Conservation (phyloP, 345 rosid genomes). For the Arabidopsis suecica region DNA sequence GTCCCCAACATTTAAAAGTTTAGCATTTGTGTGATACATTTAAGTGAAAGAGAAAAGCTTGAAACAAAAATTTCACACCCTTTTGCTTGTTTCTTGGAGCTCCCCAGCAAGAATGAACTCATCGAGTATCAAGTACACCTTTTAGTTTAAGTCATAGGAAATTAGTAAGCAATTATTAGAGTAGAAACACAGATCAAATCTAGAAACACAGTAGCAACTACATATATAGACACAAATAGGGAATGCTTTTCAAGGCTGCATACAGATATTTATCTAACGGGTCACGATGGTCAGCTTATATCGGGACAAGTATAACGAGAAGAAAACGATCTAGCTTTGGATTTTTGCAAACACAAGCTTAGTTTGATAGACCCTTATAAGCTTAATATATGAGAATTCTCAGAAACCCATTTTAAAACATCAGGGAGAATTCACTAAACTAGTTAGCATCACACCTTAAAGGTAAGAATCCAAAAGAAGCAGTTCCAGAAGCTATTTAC, state of each 20-base stretch:
- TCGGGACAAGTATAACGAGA: background rate
- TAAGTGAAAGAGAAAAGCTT: background rate
- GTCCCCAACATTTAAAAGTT: background rate
- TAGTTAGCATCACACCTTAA: background rate
- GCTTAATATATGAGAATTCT: background rate
- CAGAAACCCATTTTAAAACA: background rate
- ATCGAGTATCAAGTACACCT: constrained; percentile 90
- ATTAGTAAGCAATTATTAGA: background rate
- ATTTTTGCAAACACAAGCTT: background rate
- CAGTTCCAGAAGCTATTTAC: background rate
- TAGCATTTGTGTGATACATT: background rate
- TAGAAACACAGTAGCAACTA: background rate
- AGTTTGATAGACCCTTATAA: background rate
- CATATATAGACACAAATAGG: background rate
- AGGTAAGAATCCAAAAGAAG: background rate
- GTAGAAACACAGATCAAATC: background rate
- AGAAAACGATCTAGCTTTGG: background rate
- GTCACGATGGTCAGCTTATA: background rate
- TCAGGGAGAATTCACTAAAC: background rate
- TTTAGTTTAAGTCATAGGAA: background rate
- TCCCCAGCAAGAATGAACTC: constrained; percentile 99
- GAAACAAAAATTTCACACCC: constrained; percentile 48
- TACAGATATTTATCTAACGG: background rate
- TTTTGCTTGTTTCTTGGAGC: constrained; percentile 99
- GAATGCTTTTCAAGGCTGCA: background rate